Percentiles rank a stretch among this genome's conserved stretches.
phyloP scores from a whole-genome alignment of 345 rosid species.

The Triadica sebifera region DNA sequence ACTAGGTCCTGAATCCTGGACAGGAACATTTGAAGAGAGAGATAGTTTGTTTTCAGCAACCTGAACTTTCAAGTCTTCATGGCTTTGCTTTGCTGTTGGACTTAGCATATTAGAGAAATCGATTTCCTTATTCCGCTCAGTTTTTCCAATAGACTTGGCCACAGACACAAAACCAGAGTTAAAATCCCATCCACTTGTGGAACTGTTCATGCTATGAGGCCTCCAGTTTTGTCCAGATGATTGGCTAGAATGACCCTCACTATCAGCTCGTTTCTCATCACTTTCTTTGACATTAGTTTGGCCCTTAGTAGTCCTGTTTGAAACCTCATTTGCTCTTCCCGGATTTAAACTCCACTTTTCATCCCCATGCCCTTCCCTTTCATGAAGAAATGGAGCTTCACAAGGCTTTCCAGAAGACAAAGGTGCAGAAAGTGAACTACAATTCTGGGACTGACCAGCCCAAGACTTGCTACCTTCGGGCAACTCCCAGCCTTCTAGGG shows the following conservation, averaged over 20 bases:
- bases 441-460: conserved; percentile 37
- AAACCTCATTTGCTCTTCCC: conserved; percentile 22
- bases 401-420: conserved; percentile 33
- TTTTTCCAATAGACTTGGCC: conserved; percentile 40
- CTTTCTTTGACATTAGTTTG: conserved; percentile 17
- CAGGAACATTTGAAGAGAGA: conserved; percentile 42
- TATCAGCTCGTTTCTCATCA: conserved; percentile 36
- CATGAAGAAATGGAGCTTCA: conserved; percentile 26
- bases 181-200: conserved; percentile 36
- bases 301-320: conserved; percentile 21
- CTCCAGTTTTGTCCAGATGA: conserved; percentile 42
- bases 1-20: conserved; percentile 63
- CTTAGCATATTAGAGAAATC: conserved; percentile 50
- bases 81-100: conserved; percentile 45
- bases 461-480: conserved; percentile 31
- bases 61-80: conserved; percentile 43
- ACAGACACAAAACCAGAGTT: conserved; percentile 36
- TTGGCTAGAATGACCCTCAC: conserved; percentile 43
- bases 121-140: conserved; percentile 43
- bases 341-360: conserved; percentile 33
- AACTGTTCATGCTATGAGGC: conserved; percentile 26
- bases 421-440: conserved; percentile 36
- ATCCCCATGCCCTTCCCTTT: conserved; percentile 29
- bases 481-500: conserved; percentile 28
- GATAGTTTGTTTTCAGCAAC: conserved; percentile 49